Base-by-base conservation (phyloP, 208 protist genomes). In the Leishmania mexicana region DNA sequence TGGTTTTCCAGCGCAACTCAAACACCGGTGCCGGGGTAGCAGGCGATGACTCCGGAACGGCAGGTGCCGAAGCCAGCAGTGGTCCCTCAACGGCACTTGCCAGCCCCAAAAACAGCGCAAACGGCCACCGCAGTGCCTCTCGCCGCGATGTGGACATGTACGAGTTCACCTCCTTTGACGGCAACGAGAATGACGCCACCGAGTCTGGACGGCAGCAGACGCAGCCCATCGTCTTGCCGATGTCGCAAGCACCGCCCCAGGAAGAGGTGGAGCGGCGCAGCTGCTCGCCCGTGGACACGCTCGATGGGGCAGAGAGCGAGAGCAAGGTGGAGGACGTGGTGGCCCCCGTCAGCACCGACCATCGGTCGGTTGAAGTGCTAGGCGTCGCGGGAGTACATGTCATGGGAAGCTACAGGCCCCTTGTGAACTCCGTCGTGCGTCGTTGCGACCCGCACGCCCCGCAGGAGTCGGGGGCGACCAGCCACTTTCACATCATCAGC, bases 321-420 rank as follows among this genome's bases (percentile, higher is more conserved):
- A n/a, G 49, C 28, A 86, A 85, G 62, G 7, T 49, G 31, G 83
- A 77, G 21, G 74, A 79, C 47, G 57, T 28, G 58, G 74, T 62
- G 40, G 73, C 72, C 83, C 35, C 51, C 13, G 7, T 35, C 31
- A 80, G 54, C 31, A 11, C 15, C 13, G 67, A 77, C 19, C 58
- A 76, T n/a, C 74, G 74, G 45, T 68, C 65, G 19, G 75, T 28
- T 13, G 78, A 77, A 73, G 73, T 64, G 13, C 78, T 73, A 42
- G 83, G 83, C 45, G 64, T 62, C 60, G 78, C 78, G 28, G 83
- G 83, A 6, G 73, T 83, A 45, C 83, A 79, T 19, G 31, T 76
- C 51, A 80, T 80, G 72, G 78, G 80, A 74, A 87, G 84, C 80
- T 83, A 84, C 67, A 78, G 80, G n/a, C 80, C 84, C 35, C 80